These are phyloP conservation scores for Populus hybrid DNA, from an alignment of 441 rosid genomes.

Conservation along the genomic window DNA sequence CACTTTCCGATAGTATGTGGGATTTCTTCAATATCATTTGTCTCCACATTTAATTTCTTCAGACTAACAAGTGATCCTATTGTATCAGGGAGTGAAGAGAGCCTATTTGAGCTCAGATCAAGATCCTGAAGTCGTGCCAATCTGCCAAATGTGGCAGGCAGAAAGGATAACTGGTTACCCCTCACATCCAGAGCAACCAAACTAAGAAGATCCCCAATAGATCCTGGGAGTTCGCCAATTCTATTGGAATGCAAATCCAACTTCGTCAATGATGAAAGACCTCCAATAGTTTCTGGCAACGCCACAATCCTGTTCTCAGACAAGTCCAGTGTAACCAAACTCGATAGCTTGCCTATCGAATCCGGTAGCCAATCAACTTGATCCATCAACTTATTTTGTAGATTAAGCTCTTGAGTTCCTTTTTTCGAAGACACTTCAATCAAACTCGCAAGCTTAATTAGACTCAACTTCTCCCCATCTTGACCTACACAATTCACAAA, in stretches of 20 bases:
- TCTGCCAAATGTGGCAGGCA: constrained; percentile 62
- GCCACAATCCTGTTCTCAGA: constrained; percentile 77
- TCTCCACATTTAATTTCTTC: constrained; percentile 69
- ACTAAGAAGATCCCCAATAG: constrained; percentile 72
- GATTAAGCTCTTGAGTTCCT: constrained; percentile 74
- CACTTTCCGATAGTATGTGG: constrained; percentile 78
- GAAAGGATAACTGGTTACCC: constrained; percentile 69
- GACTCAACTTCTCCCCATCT: constrained; percentile 73
- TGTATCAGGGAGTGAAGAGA: constrained; percentile 56
- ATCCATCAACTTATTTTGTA: constrained; percentile 79
- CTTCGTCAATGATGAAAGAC: constrained; percentile 67
- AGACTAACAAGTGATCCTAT: constrained; percentile 70
- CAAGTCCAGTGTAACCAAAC: constrained; percentile 64
- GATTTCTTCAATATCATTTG: constrained; percentile 80
- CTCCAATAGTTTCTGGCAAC: constrained; percentile 68
- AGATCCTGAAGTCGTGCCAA: constrained; percentile 77
- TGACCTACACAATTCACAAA: constrained; percentile 41
- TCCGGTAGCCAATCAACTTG: constrained; percentile 94
- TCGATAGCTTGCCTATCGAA: constrained; percentile 73
- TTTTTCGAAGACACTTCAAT: constrained; percentile 87
- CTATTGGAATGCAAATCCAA: constrained; percentile 84
- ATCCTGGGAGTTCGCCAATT: constrained; percentile 67
- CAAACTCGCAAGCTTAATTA: constrained; percentile 87
- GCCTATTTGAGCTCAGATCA: constrained; percentile 72
- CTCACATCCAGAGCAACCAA: constrained; percentile 65